Evolutionary conservation across 2,329 filamentous ascomycete species (phyloP).

Genomic region (Sporothrix phasma): DNA sequence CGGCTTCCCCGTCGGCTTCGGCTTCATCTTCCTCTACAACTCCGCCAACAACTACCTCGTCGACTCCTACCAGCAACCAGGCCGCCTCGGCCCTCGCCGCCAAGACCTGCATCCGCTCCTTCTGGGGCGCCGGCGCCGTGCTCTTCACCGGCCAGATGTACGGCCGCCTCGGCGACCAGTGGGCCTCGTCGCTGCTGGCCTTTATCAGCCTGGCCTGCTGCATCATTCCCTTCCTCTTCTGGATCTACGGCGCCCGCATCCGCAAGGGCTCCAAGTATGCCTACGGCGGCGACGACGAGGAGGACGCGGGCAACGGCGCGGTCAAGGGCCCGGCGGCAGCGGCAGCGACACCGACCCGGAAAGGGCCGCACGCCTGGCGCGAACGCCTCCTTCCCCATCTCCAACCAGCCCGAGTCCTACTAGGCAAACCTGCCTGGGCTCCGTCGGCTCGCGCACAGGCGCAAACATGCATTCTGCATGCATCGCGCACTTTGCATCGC

Average conservation of each 20-base stretch:
- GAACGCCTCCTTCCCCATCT: not conserved
- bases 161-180: slow-evolving; percentile 58
- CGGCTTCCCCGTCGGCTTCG: slow-evolving; percentile 64
- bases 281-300: slow-evolving; percentile 50
- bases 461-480: not conserved
- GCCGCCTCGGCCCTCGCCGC: slow-evolving; percentile 72
- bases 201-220: slow-evolving; percentile 72
- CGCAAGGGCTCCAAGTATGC: slow-evolving; percentile 61
- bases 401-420: not conserved
- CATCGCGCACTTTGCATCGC: not conserved
- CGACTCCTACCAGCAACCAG: slow-evolving; percentile 55
- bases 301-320: slow-evolving; percentile 17
- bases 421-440: not conserved
- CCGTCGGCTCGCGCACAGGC: not conserved
- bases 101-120: slow-evolving; percentile 68
- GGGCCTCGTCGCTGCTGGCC: slow-evolving; percentile 62
- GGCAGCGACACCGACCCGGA: slow-evolving; percentile 10
- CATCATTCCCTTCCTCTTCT: slow-evolving; percentile 75
- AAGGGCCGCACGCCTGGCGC: not conserved
- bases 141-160: slow-evolving; percentile 82
- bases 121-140: slow-evolving; percentile 70
- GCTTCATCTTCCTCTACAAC: slow-evolving; percentile 79
- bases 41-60: slow-evolving; percentile 65
- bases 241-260: slow-evolving; percentile 63
- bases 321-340: not conserved